A percentile compares a stretch with the other conserved stretches of the same genome.
These are phyloP conservation scores for Paecilomyces fulvus DNA, from an alignment of 2,329 filamentous ascomycete genomes.

Conservation along the genomic window DNA sequence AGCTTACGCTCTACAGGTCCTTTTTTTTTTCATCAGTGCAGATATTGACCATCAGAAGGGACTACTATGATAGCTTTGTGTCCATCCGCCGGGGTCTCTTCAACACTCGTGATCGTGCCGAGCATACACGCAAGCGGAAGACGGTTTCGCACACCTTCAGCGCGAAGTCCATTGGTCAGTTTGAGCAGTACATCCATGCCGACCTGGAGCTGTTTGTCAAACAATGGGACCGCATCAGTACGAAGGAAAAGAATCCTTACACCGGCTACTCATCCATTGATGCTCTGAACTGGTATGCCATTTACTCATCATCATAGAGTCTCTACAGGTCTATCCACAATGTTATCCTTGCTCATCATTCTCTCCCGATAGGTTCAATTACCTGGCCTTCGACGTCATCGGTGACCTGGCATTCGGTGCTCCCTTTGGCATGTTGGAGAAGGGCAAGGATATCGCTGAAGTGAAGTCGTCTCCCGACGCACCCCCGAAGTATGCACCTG, in stretches of 20 bases:
- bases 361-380: conserved; percentile 53
- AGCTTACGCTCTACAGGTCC: background rate
- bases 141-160: conserved; percentile 81
- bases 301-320: background rate
- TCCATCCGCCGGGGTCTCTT: conserved; percentile 79
- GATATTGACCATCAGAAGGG: conserved; percentile 36
- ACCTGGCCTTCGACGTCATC: conserved; percentile 53
- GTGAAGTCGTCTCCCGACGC: conserved; percentile 54
- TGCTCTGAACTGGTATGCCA: conserved; percentile 55
- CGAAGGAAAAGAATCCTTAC: conserved; percentile 38
- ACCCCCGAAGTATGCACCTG: conserved; percentile 61
- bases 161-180: conserved; percentile 69
- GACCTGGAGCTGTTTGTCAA: conserved; percentile 67
- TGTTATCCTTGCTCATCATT: background rate
- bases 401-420: conserved; percentile 61
- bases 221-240: conserved; percentile 61
- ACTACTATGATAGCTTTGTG: conserved; percentile 89
- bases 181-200: conserved; percentile 78
- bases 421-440: conserved; percentile 74
- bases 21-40: background rate
- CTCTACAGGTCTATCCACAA: background rate
- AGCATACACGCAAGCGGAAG: conserved; percentile 86
- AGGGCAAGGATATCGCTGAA: conserved; percentile 68
- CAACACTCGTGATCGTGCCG: conserved; percentile 73
- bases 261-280: conserved; percentile 57